Conservation (phyloP, 2,329 filamentous ascomycete genomes). For the Neurospora crassa region DNA sequence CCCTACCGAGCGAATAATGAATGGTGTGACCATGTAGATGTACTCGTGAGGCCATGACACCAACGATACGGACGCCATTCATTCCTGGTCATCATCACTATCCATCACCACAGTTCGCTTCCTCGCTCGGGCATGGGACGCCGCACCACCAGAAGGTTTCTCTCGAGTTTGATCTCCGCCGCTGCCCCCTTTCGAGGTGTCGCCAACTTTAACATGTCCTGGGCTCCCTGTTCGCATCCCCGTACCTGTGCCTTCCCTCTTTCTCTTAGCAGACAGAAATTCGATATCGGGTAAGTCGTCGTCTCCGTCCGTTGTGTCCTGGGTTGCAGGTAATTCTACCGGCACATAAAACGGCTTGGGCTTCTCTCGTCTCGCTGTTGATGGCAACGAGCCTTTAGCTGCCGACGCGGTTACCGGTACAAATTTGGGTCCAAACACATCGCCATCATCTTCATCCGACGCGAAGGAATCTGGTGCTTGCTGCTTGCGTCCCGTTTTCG, state of each 20-base stretch:
- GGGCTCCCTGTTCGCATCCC: not conserved
- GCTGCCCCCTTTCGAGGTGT: not conserved
- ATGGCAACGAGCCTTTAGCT: not conserved
- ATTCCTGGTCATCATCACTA: not conserved
- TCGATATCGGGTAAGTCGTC: conserved; percentile 21
- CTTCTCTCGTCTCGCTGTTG: conserved; percentile 3
- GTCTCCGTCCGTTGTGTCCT: conserved; percentile 27
- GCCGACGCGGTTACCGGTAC: not conserved
- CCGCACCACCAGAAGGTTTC: not conserved
- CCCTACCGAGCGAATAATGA: not conserved
- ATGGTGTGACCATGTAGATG: not conserved
- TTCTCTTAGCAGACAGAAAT: not conserved
- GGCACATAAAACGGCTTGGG: conserved; percentile 29
- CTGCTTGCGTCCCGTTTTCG: conserved; percentile 4
- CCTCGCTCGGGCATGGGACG: not conserved
- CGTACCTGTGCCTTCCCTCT: not conserved
- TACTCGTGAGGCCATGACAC: not conserved
- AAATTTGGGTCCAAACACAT: not conserved
- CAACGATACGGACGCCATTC: not conserved
- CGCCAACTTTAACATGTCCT: not conserved
- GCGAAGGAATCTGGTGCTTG: not conserved
- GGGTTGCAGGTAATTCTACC: conserved; percentile 28
- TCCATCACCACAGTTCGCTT: not conserved
- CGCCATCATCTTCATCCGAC: not conserved
- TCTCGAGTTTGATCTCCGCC: not conserved